Conservation (phyloP, 495 filamentous ascomycete species). For the Xylaria intraflava region DNA sequence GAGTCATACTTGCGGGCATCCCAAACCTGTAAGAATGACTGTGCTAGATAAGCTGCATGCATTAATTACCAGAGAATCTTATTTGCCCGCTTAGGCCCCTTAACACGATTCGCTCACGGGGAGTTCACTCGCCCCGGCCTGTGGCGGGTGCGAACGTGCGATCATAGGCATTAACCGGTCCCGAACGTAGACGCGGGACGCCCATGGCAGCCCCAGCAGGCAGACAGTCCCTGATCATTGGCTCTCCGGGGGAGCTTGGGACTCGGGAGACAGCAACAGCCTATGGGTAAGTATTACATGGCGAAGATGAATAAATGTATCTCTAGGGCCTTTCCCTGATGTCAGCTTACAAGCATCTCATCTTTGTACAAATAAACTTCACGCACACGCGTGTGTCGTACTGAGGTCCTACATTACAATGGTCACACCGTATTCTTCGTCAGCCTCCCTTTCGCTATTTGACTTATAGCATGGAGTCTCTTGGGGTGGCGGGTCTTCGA, state of each 20-base stretch:
- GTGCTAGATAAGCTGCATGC: background rate
- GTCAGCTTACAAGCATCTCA: constrained; percentile 6
- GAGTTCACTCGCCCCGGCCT: background rate
- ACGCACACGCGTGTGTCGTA: background rate
- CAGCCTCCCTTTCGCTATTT: background rate
- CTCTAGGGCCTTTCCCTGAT: background rate
- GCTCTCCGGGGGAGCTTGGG: background rate
- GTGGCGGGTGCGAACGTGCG: background rate
- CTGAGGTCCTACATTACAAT: background rate
- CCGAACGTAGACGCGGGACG: background rate
- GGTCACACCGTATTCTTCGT: background rate
- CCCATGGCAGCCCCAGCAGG: background rate
- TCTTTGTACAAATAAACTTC: background rate
- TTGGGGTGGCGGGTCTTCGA: no score
- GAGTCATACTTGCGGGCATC: constrained; percentile 2
- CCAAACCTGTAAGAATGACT: constrained; percentile 1
- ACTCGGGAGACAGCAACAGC: background rate
- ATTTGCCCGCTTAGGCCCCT: background rate
- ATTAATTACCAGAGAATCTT: background rate
- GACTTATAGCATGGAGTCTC: no score
- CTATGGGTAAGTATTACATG: background rate
- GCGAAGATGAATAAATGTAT: background rate
- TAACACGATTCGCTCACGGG: background rate
- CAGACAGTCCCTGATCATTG: background rate
- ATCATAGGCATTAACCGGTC: background rate